Conservation (phyloP, 208 protist species). For the Trypanosoma brucei region DNA sequence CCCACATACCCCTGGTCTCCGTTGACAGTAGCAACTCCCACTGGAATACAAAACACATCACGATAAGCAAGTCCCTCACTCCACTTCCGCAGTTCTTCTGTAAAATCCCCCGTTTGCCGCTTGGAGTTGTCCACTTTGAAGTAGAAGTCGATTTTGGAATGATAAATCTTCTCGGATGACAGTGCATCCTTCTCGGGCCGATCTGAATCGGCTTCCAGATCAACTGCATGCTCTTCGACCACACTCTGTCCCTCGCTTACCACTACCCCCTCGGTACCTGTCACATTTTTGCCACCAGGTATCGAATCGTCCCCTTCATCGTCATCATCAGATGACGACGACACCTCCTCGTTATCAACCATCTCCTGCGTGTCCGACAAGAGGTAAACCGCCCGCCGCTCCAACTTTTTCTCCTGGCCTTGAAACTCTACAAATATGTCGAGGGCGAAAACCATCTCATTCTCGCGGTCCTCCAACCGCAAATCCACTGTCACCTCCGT, state of each 20-base stretch:
- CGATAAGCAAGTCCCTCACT: conserved; percentile 18
- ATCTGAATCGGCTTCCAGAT: neutral
- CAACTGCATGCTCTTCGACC: neutral
- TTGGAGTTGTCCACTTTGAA: conserved; percentile 10
- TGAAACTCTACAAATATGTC: conserved; percentile 15
- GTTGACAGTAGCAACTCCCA: conserved; percentile 42
- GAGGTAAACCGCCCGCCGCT: conserved; percentile 2
- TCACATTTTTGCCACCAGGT: neutral
- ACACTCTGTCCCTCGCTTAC: neutral
- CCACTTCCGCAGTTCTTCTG: conserved; percentile 5
- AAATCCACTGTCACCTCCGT: neutral
- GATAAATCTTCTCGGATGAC: conserved; percentile 1
- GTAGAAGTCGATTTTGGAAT: conserved; percentile 20
- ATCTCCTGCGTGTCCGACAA: neutral
- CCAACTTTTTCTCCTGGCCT: neutral
- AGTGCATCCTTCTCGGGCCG: neutral
- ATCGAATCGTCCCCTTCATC: neutral
- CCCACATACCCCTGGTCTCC: conserved; percentile 42
- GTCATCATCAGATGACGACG: neutral
- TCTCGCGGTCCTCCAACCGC: neutral
- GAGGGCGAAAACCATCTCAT: conserved; percentile 16
- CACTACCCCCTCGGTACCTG: neutral
- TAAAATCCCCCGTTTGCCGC: neutral
- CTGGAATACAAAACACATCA: conserved; percentile 37
- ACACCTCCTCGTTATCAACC: neutral